Evolutionary conservation across 2,329 filamentous ascomycete species (phyloP).

Genomic region (Epichloe gansuensis): DNA sequence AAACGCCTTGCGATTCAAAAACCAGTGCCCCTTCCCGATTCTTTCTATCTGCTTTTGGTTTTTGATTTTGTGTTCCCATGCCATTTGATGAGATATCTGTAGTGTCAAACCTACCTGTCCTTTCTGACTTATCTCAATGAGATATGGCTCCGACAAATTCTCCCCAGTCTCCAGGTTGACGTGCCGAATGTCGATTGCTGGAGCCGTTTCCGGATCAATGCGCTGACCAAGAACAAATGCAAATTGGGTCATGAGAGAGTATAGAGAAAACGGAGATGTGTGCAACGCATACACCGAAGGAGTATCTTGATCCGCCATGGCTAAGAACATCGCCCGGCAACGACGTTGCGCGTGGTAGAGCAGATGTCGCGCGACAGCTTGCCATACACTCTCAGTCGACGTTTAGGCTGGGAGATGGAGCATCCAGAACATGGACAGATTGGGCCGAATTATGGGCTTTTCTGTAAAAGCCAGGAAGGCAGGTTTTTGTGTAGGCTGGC

Average conservation of each 20-base stretch:
- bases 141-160: slow-evolving; percentile 17
- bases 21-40: no score
- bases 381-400: neutral
- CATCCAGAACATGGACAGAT: neutral
- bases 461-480: neutral
- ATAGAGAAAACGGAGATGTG: slow-evolving; percentile 19
- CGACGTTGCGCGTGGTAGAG: neutral
- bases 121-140: slow-evolving; percentile 16
- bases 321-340: neutral
- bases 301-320: slow-evolving; percentile 7
- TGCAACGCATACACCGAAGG: slow-evolving; percentile 15
- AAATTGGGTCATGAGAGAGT: slow-evolving; percentile 20
- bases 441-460: neutral
- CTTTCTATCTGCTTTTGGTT: no score
- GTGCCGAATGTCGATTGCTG: slow-evolving; percentile 14
- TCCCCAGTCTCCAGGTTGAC: slow-evolving; percentile 16
- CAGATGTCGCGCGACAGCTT: no score
- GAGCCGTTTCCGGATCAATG: slow-evolving; percentile 14
- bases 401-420: no score
- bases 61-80: no score
- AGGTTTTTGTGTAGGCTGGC: neutral
- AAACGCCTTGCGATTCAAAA: no score
- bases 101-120: slow-evolving; percentile 14
- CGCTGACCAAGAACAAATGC: slow-evolving; percentile 14
- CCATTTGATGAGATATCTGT: no score